Conservation (phyloP, 2,329 filamentous ascomycete species). For the Alternaria triticimaculans region DNA sequence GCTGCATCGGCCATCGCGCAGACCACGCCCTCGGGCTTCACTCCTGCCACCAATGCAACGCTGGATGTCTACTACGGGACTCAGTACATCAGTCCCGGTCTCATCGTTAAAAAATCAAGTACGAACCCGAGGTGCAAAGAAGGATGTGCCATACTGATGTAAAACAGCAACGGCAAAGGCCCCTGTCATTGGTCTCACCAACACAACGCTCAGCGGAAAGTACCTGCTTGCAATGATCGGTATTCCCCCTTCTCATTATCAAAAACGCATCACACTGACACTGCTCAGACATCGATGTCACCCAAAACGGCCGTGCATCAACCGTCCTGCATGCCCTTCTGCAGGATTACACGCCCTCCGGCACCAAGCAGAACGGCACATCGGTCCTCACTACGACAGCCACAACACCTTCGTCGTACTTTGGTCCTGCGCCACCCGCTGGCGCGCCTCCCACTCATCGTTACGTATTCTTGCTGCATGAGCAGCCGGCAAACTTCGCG, state of each 20-base stretch:
- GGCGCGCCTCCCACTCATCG: conserved; percentile 39
- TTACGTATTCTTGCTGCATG: conserved; percentile 41
- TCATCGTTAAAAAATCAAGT: conserved; percentile 39
- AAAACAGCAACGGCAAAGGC: conserved; percentile 21
- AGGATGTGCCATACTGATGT: not conserved
- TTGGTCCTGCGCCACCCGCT: conserved; percentile 39
- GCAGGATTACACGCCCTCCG: conserved; percentile 31
- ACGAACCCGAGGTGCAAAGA: not conserved
- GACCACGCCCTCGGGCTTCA: conserved; percentile 33
- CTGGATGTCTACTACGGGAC: conserved; percentile 42
- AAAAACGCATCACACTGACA: not conserved
- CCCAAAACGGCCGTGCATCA: conserved; percentile 14
- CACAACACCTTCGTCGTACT: conserved; percentile 38
- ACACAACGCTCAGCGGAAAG: conserved; percentile 29
- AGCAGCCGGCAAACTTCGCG: conserved; percentile 36
- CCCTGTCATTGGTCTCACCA: conserved; percentile 35
- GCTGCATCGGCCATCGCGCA: conserved; percentile 24
- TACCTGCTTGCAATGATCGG: conserved; percentile 42
- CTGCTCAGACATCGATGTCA: conserved; percentile 14
- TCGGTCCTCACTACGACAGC: conserved; percentile 34
- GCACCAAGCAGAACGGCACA: conserved; percentile 31
- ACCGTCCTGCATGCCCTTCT: conserved; percentile 42
- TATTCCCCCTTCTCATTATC: conserved; percentile 16
- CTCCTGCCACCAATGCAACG: conserved; percentile 27
- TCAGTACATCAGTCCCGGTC: conserved; percentile 36